These are phyloP conservation scores for Ogataea nonfermentans DNA, from an alignment of 805 yeast genomes.

Conservation along the genomic window DNA sequence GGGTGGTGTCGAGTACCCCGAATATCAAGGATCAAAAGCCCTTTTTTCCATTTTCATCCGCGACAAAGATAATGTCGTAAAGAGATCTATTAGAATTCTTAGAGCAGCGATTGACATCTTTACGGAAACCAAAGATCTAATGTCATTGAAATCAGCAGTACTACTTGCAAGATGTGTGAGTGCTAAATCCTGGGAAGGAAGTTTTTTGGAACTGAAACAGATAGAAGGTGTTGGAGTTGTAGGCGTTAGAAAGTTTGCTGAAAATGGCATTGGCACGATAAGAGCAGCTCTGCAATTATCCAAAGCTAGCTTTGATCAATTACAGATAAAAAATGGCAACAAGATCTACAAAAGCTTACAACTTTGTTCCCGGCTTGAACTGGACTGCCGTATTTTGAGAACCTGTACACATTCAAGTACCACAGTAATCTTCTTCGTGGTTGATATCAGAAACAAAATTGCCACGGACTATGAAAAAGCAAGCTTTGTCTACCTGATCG, in stretches of 20 bases:
- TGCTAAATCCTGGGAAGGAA: conserved; percentile 52
- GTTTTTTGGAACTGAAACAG: conserved; percentile 45
- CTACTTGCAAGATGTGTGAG: conserved; percentile 39
- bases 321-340: conserved; percentile 32
- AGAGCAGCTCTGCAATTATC: conserved; percentile 32
- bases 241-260: conserved; percentile 38
- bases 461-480: background rate
- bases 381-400: background rate
- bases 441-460: background rate
- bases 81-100: conserved; percentile 41
- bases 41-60: conserved; percentile 39
- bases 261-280: conserved; percentile 35
- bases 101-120: conserved; percentile 46
- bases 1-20: conserved; percentile 49
- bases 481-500: conserved; percentile 1
- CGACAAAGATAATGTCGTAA: conserved; percentile 44
- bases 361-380: background rate
- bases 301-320: conserved; percentile 40
- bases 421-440: background rate
- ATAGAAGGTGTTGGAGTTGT: conserved; percentile 45
- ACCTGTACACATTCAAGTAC: background rate
- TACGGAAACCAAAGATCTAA: conserved; percentile 40
- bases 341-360: conserved; percentile 1
- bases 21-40: conserved; percentile 39
- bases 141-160: conserved; percentile 39